These are phyloP conservation scores for Melocanna baccifera DNA, from an alignment of 176 grass and related monocot species.

Conservation along the genomic window DNA sequence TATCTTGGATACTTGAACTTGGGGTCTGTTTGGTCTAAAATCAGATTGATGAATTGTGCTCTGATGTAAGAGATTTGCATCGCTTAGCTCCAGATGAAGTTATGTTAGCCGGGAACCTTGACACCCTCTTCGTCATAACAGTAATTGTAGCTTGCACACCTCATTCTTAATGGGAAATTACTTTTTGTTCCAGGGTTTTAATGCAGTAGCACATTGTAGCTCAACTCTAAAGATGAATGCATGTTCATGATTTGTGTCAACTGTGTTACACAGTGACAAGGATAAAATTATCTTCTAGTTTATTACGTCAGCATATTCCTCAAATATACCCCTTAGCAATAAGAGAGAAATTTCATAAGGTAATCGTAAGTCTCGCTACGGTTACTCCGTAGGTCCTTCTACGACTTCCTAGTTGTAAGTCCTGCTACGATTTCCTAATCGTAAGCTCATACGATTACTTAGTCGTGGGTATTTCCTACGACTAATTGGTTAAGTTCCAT, in stretches of 20 bases:
- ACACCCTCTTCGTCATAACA: conserved; percentile 6
- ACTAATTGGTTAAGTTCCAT: no score
- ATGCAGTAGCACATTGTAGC: background rate
- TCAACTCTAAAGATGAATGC: conserved; percentile 19
- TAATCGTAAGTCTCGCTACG: no score
- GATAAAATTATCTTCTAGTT: no score
- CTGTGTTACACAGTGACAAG: no score
- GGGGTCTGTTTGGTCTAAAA: background rate
- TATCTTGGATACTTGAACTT: conserved; percentile 16
- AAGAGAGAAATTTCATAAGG: no score
- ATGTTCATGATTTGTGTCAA: conserved; percentile 14
- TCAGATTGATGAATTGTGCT: conserved; percentile 16
- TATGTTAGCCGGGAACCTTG: background rate
- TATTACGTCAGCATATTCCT: no score
- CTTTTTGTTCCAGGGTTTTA: conserved; percentile 16
- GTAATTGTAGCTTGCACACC: conserved; percentile 6
- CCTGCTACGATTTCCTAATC: no score
- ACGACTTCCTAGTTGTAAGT: no score
- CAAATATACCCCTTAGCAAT: no score
- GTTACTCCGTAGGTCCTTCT: no score
- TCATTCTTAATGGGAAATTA: conserved; percentile 11
- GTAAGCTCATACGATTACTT: no score
- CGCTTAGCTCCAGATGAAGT: background rate
- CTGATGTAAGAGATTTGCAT: conserved; percentile 12
- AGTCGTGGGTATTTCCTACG: no score